Base-by-base conservation (phyloP, 768 basidiomycete species). In the Hypholoma sublateritium region DNA sequence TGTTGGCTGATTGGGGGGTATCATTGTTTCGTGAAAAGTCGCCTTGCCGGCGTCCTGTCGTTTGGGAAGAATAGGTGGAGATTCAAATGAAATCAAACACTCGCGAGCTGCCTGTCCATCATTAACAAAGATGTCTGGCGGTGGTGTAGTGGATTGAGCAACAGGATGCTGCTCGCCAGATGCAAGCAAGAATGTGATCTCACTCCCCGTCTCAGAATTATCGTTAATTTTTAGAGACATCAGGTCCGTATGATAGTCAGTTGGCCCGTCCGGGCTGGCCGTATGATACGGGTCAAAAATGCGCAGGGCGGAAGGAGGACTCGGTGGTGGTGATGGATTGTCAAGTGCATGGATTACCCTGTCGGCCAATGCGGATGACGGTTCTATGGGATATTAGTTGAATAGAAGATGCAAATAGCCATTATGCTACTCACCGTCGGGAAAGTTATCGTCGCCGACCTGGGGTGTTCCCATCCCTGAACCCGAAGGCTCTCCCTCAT, bases 271-370 rank as follows among this genome's bases (percentile, higher is more conserved):
- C 35, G 44, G 25, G 17, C 50, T 52, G 28, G 51, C 61, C 44
- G 68, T 59, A 53, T 64, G 66, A 57, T 62, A 66, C 16, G 66
- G 68, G 56, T 69, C 66, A 35, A 69, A 67, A 28, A 64, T 50
- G 28, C 60, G 63, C 56, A 67, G 53, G 5, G 67, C 51, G n/a
- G 59, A 49, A 1, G 65, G 60, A 19, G 69, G 69, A 56, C 69
- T 70, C 25, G 76, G 76, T 28, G 76, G 75, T 16, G 89, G 89
- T 16, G 89, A 91, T 16, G 90, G 90, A 63, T 92, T 92, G 63
- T 84, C 85, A 56, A 83, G 81, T 50, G 90, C 89, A 49, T 83
- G 79, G 44, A 87, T 78, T 45, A 92, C 82, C 70, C 72, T 84
- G 59, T 74, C 81, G 32, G 86, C 90, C 48, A 92, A 73, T 4